Evolutionary conservation across 176 grass and related monocot species (phyloP).

Genomic region (Bromus sterilis): DNA sequence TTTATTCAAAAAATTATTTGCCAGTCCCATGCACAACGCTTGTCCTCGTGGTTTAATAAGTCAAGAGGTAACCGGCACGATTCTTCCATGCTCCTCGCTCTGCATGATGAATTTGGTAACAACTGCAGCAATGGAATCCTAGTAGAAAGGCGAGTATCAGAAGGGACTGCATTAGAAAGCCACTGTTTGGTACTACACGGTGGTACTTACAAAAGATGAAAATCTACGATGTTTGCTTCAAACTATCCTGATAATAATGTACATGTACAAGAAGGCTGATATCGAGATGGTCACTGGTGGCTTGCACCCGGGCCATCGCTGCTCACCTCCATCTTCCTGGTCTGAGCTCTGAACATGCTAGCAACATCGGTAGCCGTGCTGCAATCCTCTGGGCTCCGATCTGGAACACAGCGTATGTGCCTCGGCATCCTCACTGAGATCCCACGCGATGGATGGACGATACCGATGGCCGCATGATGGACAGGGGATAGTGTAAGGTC

Average conservation of each 20-base stretch:
- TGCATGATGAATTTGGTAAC: background rate
- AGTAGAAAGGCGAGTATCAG: background rate
- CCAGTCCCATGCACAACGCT: background rate
- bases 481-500: conserved; percentile 83
- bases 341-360: conserved; percentile 65
- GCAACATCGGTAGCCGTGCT: conserved; percentile 61
- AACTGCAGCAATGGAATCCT: background rate
- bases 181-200: background rate
- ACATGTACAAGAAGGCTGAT: conserved; percentile 8
- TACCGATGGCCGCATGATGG: conserved; percentile 69
- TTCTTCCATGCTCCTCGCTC: background rate
- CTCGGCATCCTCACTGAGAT: conserved; percentile 86
- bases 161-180: background rate
- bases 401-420: conserved; percentile 41
- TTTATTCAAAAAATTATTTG: background rate
- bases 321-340: conserved; percentile 62
- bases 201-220: background rate
- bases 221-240: background rate
- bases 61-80: background rate
- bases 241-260: background rate
- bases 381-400: conserved; percentile 66
- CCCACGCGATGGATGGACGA: conserved; percentile 76
- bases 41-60: background rate
- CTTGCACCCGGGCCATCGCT: background rate
- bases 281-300: background rate